phyloP scores from a whole-genome alignment of 306 rosid genomes.

The Erythrophleum fordii region DNA sequence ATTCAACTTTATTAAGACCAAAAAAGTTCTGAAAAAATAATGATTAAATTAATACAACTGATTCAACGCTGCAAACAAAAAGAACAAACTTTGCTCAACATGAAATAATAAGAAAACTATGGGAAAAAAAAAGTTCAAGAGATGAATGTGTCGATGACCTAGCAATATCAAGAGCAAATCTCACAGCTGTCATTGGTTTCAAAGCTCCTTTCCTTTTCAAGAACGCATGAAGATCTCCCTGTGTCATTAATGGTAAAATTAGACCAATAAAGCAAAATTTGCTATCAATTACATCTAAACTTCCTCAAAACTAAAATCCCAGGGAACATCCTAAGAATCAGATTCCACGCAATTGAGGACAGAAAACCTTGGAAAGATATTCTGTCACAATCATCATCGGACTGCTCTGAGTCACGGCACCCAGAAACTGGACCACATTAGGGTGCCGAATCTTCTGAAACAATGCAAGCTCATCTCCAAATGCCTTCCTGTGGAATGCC shows the following conservation, averaged over 20 bases:
- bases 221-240: slow-evolving; percentile 84
- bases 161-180: slow-evolving; percentile 89
- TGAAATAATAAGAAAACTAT: not conserved
- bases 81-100: slow-evolving; percentile 9
- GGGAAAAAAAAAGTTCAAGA: slow-evolving; percentile 7
- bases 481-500: slow-evolving; percentile 74
- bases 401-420: slow-evolving; percentile 98
- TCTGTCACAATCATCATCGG: slow-evolving; percentile 99
- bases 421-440: slow-evolving; percentile 94
- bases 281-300: slow-evolving; percentile 11
- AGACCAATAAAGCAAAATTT: slow-evolving; percentile 33
- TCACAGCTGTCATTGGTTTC: slow-evolving; percentile 72
- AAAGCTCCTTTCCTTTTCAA: slow-evolving; percentile 75
- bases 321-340: slow-evolving; percentile 24
- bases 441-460: slow-evolving; percentile 97
- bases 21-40: not conserved
- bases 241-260: slow-evolving; percentile 37
- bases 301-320: slow-evolving; percentile 29
- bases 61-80: slow-evolving; percentile 19
- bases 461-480: slow-evolving; percentile 88
- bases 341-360: slow-evolving; percentile 23
- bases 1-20: not conserved
- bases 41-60: not conserved
- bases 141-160: slow-evolving; percentile 55
- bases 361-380: slow-evolving; percentile 91